Evolutionary conservation across 768 basidiomycete species (phyloP).

Genomic region (Tricholoma bakamatsutake): DNA sequence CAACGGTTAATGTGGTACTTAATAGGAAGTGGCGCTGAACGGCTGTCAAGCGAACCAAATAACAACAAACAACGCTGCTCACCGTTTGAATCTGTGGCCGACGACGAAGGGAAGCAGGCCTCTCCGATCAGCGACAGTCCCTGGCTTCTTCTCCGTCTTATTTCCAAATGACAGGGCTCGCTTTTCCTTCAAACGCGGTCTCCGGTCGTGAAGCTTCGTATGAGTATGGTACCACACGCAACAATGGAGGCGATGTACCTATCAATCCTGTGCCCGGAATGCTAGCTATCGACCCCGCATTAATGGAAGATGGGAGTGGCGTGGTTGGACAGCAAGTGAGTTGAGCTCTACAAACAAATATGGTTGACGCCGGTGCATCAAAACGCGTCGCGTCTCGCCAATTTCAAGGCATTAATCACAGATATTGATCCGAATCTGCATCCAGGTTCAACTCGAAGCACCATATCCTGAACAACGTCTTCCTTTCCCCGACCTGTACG

Average conservation of each 20-base stretch:
- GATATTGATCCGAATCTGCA: slow-evolving; percentile 20
- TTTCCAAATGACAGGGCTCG: slow-evolving; percentile 52
- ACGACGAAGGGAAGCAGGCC: not conserved
- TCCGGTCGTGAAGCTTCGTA: slow-evolving; percentile 52
- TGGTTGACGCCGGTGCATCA: slow-evolving; percentile 19
- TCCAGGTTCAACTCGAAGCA: slow-evolving; percentile 21
- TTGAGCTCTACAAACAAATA: slow-evolving; percentile 17
- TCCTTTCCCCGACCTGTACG: slow-evolving; percentile 24
- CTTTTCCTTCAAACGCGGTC: slow-evolving; percentile 44
- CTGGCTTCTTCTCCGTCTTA: slow-evolving; percentile 5
- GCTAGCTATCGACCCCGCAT: slow-evolving; percentile 47
- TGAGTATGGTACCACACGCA: slow-evolving; percentile 55
- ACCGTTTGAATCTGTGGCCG: not conserved
- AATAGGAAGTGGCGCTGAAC: too few species aligned
- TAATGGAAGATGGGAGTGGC: slow-evolving; percentile 27
- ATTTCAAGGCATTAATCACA: slow-evolving; percentile 19
- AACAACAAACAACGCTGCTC: slow-evolving; percentile 3
- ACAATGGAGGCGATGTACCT: slow-evolving; percentile 61
- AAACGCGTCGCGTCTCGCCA: slow-evolving; percentile 70
- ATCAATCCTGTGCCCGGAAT: slow-evolving; percentile 73
- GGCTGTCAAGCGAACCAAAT: not conserved
- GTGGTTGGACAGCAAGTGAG: slow-evolving; percentile 32
- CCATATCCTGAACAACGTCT: slow-evolving; percentile 18
- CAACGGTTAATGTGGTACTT: too few species aligned
- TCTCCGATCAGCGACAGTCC: not conserved